Evolutionary conservation across 208 protist genomes (phyloP).

Genomic region (Trypanosomatidae sp.): DNA sequence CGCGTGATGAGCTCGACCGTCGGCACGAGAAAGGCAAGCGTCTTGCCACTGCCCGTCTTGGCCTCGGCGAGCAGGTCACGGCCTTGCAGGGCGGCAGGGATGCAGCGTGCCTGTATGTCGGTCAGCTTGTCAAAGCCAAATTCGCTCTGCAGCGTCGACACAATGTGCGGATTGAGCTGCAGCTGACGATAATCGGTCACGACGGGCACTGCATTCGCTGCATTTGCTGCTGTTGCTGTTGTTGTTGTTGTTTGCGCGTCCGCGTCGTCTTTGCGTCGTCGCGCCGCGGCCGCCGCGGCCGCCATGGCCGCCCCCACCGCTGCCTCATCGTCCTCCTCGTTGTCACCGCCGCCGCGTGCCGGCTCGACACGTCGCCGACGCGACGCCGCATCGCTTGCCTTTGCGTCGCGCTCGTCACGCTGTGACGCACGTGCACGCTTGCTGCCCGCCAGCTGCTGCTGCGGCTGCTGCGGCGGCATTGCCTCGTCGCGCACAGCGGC

Average conservation of each 20-base stretch:
- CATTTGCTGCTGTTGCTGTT: slow-evolving; percentile 2
- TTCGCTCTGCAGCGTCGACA: slow-evolving; percentile 64
- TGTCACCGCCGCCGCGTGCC: no score
- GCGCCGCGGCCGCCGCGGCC: neutral
- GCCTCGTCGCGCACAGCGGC: no score
- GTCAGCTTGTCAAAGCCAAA: slow-evolving; percentile 94
- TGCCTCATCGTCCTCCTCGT: no score
- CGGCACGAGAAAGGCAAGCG: slow-evolving; percentile 98
- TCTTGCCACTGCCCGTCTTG: slow-evolving; percentile 95
- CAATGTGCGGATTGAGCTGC: slow-evolving; percentile 77
- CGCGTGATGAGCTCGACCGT: slow-evolving; percentile 95
- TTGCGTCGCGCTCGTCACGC: no score
- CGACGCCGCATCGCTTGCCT: no score
- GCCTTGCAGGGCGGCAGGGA: slow-evolving; percentile 81
- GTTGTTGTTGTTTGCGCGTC: no score
- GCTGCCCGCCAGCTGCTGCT: no score
- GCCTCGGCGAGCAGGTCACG: slow-evolving; percentile 88
- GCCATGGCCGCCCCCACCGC: no score
- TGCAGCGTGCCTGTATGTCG: slow-evolving; percentile 89
- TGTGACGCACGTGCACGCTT: no score
- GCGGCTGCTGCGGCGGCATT: no score
- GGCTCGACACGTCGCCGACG: no score
- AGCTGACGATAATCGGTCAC: slow-evolving; percentile 76
- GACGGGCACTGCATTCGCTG: slow-evolving; percentile 17
- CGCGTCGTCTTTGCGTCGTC: no score